phyloP scores from a whole-genome alignment of 192 early-diverging fungal species.

The Coemansia sp. region DNA sequence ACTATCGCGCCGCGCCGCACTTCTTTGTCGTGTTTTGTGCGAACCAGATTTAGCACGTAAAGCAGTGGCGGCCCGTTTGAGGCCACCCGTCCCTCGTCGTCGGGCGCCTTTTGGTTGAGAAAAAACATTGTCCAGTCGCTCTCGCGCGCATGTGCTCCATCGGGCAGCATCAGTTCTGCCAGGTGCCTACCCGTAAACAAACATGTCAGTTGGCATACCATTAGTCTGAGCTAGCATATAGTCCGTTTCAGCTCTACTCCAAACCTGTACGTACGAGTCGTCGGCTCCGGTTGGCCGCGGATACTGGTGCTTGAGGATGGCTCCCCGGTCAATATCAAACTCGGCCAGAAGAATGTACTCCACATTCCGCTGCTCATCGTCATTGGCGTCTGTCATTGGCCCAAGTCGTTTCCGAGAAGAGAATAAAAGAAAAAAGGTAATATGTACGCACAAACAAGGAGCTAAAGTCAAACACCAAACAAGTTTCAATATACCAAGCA shows the following conservation, averaged over 20 bases:
- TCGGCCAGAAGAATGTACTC: conserved; percentile 89
- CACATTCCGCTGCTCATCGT: conserved; percentile 58
- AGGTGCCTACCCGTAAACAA: conserved; percentile 45
- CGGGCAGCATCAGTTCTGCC: conserved; percentile 96
- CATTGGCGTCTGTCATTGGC: conserved; percentile 20
- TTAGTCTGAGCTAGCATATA: conserved; percentile 7
- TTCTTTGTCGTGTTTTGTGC: conserved; percentile 83
- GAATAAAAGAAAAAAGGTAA: conserved; percentile 1
- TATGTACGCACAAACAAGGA: conserved; percentile 1
- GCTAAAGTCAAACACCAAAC: background rate
- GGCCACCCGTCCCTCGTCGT: conserved; percentile 32
- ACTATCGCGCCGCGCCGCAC: conserved; percentile 86
- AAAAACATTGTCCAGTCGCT: conserved; percentile 96
- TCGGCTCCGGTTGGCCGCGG: conserved; percentile 79
- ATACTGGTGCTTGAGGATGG: conserved; percentile 85
- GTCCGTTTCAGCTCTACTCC: background rate
- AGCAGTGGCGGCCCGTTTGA: conserved; percentile 65
- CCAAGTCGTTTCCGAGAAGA: conserved; percentile 6
- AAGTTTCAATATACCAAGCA: background rate
- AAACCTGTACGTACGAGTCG: conserved; percentile 60
- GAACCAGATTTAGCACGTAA: conserved; percentile 91
- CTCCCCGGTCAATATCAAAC: conserved; percentile 94
- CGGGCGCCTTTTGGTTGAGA: conserved; percentile 69
- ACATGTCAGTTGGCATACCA: background rate
- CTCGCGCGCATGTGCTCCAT: conserved; percentile 89